phyloP scores from a whole-genome alignment of 2,329 filamentous ascomycete genomes.

The Fusarium sp. region DNA sequence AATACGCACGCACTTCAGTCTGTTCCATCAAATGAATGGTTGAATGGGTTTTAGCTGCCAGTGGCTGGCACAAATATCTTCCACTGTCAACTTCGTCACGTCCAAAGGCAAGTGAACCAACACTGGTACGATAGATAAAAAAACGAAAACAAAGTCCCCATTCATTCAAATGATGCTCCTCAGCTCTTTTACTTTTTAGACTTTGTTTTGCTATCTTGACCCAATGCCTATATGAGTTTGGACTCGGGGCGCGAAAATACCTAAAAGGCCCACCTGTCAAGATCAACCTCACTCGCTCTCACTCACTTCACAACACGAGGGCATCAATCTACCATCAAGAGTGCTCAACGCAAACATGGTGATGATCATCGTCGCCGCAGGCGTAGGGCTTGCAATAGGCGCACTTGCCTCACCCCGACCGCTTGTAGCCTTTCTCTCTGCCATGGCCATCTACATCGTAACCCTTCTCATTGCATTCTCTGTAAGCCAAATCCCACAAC shows the following conservation, averaged over 20 bases:
- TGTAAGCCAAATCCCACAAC: constrained; percentile 32
- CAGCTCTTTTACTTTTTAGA: no score
- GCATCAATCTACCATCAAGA: background rate
- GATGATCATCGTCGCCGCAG: background rate
- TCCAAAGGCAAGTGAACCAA: no score
- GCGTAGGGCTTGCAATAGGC: background rate
- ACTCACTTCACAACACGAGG: background rate
- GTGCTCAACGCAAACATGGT: background rate
- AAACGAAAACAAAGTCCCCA: background rate
- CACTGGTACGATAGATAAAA: no score
- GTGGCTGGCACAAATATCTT: background rate
- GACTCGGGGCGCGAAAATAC: background rate
- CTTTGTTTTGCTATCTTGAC: background rate
- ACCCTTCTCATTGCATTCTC: constrained; percentile 43
- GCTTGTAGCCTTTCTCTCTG: constrained; percentile 18
- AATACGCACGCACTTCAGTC: background rate
- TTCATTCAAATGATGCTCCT: background rate
- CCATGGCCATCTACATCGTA: constrained; percentile 35
- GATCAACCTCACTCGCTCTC: background rate
- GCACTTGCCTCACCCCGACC: background rate
- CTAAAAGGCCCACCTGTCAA: background rate
- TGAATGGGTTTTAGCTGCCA: background rate
- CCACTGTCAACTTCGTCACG: background rate
- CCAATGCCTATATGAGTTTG: background rate
- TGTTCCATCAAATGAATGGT: accelerated